Evolutionary conservation across 2,329 filamentous ascomycete genomes (phyloP), one percentile per base, ranked within the genome.

Genomic region (Colletotrichum shisoi): DNA sequence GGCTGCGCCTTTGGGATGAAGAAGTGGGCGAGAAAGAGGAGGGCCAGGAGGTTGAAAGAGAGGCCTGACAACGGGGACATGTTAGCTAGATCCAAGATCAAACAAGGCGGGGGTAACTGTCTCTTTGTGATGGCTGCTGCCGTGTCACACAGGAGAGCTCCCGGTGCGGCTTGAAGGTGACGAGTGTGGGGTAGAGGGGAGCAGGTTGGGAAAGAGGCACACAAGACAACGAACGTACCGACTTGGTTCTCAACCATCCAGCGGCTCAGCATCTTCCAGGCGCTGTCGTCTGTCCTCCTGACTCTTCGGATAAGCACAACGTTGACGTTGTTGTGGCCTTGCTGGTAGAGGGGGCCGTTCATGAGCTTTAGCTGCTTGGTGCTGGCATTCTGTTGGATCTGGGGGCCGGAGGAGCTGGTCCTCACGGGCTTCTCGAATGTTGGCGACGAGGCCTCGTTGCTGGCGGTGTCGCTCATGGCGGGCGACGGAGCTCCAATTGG

Each of bases 231-330:
- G 67, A 27, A 68, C 87, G 67, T 88, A 94, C 91, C 91, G 73
- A 92, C 89, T 77, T 94, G 91, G 77, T 94, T 92, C 74, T 91
- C 83, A 71, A 92, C 87, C 76, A 94, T 85, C 87, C 90, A 92
- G 74, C 84, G 82, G 69, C 87, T 85, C 52, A 91, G 77, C 68
- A 84, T 83, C 74, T 85, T 87, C 72, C 86, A 80, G 46, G 87
- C 81, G 62, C 87, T 83, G 71, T 90, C 85, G 58, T 87, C 86
- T 77, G 88, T 88, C 74, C 82, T 81, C 80, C 85, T 89, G 70
- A 84, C 78, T 71, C 86, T 84, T 71, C 85, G 82, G 53, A 87
- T 81, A 31, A 86, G 79, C 54, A 86, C 81, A 53, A 82, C 81
- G 67, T 84, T 86, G 74, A 80, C 81, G 34, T 68, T 68, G 71